Conservation (phyloP, 140 eudicot species). For the Cichorium intybus region DNA sequence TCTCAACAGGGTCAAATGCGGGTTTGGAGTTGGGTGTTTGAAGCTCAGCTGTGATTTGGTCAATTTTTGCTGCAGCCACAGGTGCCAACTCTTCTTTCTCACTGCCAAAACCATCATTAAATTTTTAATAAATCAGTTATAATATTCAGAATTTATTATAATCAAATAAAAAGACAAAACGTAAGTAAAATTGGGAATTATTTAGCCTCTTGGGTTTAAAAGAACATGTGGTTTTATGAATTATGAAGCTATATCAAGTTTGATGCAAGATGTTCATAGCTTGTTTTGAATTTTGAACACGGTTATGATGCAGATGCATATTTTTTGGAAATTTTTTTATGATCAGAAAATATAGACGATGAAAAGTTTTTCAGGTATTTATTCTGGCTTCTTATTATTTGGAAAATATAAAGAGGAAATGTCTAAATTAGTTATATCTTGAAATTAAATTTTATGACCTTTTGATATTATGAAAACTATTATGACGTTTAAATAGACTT, state of each 20-base stretch:
- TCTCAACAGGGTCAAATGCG: constrained; percentile 52
- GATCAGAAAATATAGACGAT: not conserved
- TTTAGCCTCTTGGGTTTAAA: not conserved
- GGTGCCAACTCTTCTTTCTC: constrained; percentile 82
- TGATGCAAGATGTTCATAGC: constrained; percentile 8
- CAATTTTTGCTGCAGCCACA: constrained; percentile 77
- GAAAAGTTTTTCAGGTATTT: not conserved
- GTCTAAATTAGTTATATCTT: not conserved
- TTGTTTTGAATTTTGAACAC: not conserved
- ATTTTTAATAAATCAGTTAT: not conserved
- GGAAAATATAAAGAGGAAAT: not conserved
- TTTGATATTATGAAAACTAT: too few species aligned
- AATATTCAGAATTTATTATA: not conserved
- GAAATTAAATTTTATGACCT: too few species aligned
- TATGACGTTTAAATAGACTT: too few species aligned
- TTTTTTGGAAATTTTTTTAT: not conserved
- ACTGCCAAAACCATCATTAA: constrained; percentile 33
- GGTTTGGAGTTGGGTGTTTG: constrained; percentile 35
- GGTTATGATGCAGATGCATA: constrained; percentile 2
- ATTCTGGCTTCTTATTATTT: not conserved
- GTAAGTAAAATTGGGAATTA: not conserved
- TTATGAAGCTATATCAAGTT: not conserved
- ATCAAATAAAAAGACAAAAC: not conserved
- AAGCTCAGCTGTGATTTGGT: constrained; percentile 62
- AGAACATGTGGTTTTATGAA: not conserved